These are phyloP conservation scores for Tricholoma sp. DNA, from an alignment of 768 basidiomycete species.

Conservation along the genomic window DNA sequence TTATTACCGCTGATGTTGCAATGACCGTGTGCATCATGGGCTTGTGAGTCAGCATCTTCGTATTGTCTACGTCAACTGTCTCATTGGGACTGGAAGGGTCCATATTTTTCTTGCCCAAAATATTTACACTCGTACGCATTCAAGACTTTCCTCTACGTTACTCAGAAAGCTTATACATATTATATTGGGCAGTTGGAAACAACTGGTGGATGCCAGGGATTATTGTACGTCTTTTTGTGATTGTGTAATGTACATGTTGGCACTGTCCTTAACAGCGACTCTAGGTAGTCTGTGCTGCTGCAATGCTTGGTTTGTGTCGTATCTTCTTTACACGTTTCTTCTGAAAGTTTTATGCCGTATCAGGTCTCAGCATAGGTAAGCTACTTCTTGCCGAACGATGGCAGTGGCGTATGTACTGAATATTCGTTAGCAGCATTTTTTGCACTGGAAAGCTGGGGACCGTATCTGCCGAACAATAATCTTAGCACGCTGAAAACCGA, in stretches of 20 bases:
- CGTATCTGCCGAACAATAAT: no score
- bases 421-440: no score
- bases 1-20: background rate
- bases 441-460: no score
- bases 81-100: background rate
- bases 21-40: background rate
- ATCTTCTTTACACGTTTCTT: background rate
- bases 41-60: background rate
- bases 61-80: background rate
- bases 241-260: background rate
- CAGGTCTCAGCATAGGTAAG: background rate
- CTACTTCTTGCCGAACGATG: background rate
- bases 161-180: background rate
- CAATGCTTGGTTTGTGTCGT: background rate
- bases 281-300: background rate
- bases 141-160: no score
- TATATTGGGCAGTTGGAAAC: background rate
- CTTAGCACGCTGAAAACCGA: no score
- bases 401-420: no score
- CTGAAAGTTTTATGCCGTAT: no score
- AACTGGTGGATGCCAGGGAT: background rate
- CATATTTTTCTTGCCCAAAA: conserved; percentile 1
- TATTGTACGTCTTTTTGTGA: background rate
- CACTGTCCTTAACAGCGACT: background rate
- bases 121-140: background rate